These are phyloP conservation scores for Trichosporon sp. DNA, from an alignment of 1,284 basidiomycete species.

Conservation along the genomic window DNA sequence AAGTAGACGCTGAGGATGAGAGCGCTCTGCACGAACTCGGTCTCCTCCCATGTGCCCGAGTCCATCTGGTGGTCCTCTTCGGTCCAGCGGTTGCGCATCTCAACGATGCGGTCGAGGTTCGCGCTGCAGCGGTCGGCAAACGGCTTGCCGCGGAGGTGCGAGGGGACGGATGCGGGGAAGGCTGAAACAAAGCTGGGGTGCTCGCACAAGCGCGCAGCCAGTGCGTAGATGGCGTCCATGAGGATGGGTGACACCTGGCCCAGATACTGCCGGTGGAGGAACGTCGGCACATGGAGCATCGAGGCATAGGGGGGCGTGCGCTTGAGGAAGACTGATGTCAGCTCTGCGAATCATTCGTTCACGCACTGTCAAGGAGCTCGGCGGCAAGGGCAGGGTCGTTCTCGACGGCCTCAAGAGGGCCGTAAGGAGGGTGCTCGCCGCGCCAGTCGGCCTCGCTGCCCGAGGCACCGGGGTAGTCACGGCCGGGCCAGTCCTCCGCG, in stretches of 20 bases:
- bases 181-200: slow-evolving; percentile 35
- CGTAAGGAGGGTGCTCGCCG: slow-evolving; percentile 9
- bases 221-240: slow-evolving; percentile 50
- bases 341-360: not conserved
- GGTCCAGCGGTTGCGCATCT: slow-evolving; percentile 29
- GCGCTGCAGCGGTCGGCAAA: slow-evolving; percentile 43
- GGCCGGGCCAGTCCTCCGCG: slow-evolving; percentile 11
- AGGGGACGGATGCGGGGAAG: slow-evolving; percentile 30
- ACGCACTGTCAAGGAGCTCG: slow-evolving; percentile 44
- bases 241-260: slow-evolving; percentile 46
- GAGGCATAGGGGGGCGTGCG: slow-evolving; percentile 47
- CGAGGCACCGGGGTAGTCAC: slow-evolving; percentile 10
- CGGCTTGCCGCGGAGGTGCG: slow-evolving; percentile 38
- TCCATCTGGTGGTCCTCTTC: slow-evolving; percentile 33
- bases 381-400: slow-evolving; percentile 33
- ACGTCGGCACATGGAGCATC: slow-evolving; percentile 51
- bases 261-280: slow-evolving; percentile 50
- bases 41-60: slow-evolving; percentile 45
- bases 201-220: slow-evolving; percentile 47
- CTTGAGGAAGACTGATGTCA: slow-evolving; percentile 46
- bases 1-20: slow-evolving; percentile 49
- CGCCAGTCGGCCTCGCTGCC: slow-evolving; percentile 10
- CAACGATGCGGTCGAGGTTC: slow-evolving; percentile 33
- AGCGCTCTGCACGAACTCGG: slow-evolving; percentile 48
- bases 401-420: slow-evolving; percentile 38